Evolutionary conservation across 176 grass and related monocot genomes (phyloP).

Genomic region (Hsuehochloa calcarea): DNA sequence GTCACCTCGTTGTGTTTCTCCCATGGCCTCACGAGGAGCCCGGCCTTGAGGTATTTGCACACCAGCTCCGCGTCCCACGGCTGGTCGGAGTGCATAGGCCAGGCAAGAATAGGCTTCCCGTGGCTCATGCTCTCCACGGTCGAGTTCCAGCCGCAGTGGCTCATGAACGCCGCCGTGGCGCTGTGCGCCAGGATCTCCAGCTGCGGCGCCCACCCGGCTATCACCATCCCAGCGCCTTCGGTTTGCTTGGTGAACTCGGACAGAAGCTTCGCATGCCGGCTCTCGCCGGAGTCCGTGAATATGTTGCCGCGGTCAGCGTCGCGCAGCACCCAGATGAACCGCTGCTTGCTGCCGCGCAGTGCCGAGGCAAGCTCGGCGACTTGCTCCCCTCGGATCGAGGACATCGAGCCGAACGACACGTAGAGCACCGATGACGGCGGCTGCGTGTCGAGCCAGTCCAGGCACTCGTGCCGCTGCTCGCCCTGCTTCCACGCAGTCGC

Average conservation of each 20-base stretch:
- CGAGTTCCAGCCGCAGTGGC: slow-evolving; percentile 86
- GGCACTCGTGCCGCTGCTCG: slow-evolving; percentile 35
- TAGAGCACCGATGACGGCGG: slow-evolving; percentile 54
- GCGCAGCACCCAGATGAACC: slow-evolving; percentile 73
- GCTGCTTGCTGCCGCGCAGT: slow-evolving; percentile 41
- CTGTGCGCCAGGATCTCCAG: slow-evolving; percentile 52
- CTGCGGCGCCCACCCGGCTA: slow-evolving; percentile 61
- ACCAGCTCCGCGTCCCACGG: slow-evolving; percentile 41
- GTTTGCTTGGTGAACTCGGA: slow-evolving; percentile 17
- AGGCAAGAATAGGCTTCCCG: slow-evolving; percentile 51
- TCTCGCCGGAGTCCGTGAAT: not conserved
- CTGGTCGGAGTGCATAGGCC: slow-evolving; percentile 75
- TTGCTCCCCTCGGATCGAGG: slow-evolving; percentile 40
- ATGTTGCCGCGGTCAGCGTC: slow-evolving; percentile 53
- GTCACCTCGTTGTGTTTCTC: slow-evolving; percentile 11
- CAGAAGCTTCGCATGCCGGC: slow-evolving; percentile 23
- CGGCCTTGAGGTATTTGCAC: slow-evolving; percentile 43
- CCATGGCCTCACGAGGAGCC: slow-evolving; percentile 43
- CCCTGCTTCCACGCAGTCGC: not conserved
- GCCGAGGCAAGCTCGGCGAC: slow-evolving; percentile 44
- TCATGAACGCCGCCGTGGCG: slow-evolving; percentile 58
- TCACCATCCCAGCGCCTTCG: slow-evolving; percentile 23
- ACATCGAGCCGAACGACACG: slow-evolving; percentile 52
- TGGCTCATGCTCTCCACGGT: slow-evolving; percentile 63
- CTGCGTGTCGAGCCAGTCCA: slow-evolving; percentile 69